Base-by-base conservation (phyloP, 2,329 filamentous ascomycete species). In the Bipolaris bicolor region DNA sequence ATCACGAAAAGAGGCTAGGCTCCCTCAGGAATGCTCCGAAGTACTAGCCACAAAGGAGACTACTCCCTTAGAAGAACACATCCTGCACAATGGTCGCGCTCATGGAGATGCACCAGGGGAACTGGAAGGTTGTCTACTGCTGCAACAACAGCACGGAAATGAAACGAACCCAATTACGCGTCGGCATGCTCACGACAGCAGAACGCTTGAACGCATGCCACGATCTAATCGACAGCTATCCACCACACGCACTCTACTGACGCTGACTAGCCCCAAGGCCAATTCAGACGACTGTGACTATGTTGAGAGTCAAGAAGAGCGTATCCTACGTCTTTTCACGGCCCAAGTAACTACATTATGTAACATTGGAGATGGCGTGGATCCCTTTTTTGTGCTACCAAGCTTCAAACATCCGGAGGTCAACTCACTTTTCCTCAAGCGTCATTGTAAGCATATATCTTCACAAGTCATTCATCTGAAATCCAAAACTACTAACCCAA, bases 311-410 rank as follows among this genome's bases (percentile, higher is more conserved):
- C 54, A 39, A 16, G 67, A 70, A 36, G 57, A 65, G 22, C 45
- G 47, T 20, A 49, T 65, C 11, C 55, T 64, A 20, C 61, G 65
- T 13, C 53, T 60, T 1, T 15, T 73, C 11, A 16, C 62, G 16
- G 49, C 18, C 15, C 61, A 58, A 26, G 26, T 70, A 15, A 63
- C 65, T 3, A 49, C 24, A 2, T 46, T 52, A 10, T 47, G 36
- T 7, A 36, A 46, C 16, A 53, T 73, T 31, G 66, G 65, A 20
- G 56, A 66, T 44, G 61, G 61, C 18, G 33, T 63, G 7, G 69
- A 71, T 44, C 64, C 67, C 3, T 71, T 69, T 18, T n/a, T 5
- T 9, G 62, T 67, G 5, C 29, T 72, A 15, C 68, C 69, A 1
- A 64, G 61, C 24, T 72, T 67, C 46, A 18, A 55, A 7, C 60